Evolutionary conservation across 176 grass and related monocot genomes (phyloP).

Genomic region (Themeda triandra): DNA sequence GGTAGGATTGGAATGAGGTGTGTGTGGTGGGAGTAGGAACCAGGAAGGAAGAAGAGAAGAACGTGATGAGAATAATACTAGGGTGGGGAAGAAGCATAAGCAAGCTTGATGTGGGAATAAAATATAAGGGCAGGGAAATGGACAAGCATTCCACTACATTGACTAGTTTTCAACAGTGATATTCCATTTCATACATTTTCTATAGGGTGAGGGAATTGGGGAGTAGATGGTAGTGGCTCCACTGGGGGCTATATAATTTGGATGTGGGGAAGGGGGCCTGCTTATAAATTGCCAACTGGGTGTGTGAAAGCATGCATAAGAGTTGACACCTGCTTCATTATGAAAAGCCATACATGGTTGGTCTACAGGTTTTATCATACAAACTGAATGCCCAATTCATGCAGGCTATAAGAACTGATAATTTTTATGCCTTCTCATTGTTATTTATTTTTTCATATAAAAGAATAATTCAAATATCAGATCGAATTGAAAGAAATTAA

Average conservation of each 20-base stretch:
- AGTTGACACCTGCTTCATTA: slow-evolving; percentile 44
- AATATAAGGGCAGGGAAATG: slow-evolving; percentile 49
- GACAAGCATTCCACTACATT: slow-evolving; percentile 85
- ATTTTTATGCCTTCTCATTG: neutral
- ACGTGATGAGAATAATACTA: slow-evolving; percentile 39
- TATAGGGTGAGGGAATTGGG: slow-evolving; percentile 51
- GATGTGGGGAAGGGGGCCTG: slow-evolving; percentile 8
- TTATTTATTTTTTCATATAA: neutral
- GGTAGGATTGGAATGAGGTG: slow-evolving; percentile 44
- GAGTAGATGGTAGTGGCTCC: slow-evolving; percentile 16
- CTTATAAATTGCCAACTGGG: slow-evolving; percentile 25
- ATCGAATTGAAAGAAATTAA: neutral
- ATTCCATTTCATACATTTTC: slow-evolving; percentile 51
- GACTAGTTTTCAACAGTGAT: slow-evolving; percentile 64
- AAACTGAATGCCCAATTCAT: slow-evolving; percentile 14
- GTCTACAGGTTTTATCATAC: slow-evolving; percentile 18
- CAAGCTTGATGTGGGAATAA: slow-evolving; percentile 42
- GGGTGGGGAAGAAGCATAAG: slow-evolving; percentile 28
- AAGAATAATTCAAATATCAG: neutral
- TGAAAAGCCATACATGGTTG: slow-evolving; percentile 14
- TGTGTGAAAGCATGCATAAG: slow-evolving; percentile 47
- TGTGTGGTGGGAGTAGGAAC: slow-evolving; percentile 32
- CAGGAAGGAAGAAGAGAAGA: slow-evolving; percentile 58
- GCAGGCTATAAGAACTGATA: neutral
- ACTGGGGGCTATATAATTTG: slow-evolving; percentile 25